Conservation (phyloP, 345 rosid genomes). For the Eucalyptus melliodora region DNA sequence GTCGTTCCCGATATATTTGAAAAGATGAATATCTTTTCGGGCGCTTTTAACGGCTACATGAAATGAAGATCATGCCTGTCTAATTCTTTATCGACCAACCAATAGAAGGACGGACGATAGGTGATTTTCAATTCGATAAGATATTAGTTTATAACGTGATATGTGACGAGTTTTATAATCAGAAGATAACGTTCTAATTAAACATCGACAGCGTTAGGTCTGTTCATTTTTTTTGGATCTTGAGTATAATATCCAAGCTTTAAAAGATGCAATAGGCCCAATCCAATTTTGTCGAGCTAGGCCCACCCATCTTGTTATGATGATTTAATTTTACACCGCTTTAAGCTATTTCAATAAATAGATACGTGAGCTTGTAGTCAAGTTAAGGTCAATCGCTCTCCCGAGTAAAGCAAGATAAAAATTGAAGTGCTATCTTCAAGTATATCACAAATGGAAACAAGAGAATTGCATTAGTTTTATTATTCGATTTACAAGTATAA, state of each 20-base stretch:
- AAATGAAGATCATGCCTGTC: neutral
- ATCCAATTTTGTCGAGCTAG: neutral
- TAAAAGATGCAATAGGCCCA: neutral
- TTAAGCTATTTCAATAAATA: neutral
- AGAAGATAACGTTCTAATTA: neutral
- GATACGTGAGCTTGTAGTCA: neutral
- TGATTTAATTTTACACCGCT: neutral
- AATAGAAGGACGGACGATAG: neutral
- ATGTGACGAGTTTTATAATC: neutral
- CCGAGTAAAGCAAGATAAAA: neutral
- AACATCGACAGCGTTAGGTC: neutral
- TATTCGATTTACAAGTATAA: neutral
- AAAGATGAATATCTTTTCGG: neutral
- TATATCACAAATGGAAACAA: neutral
- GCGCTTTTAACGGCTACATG: neutral
- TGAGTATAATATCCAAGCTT: neutral
- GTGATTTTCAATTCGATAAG: neutral
- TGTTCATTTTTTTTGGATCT: neutral
- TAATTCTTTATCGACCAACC: neutral
- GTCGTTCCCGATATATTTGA: too few species aligned
- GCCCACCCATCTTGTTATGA: neutral
- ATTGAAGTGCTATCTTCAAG: neutral
- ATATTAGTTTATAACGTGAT: neutral
- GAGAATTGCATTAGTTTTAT: neutral
- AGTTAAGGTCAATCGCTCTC: neutral